Conservation (phyloP, 139 green algal species). For the Nannochloris sp. region DNA sequence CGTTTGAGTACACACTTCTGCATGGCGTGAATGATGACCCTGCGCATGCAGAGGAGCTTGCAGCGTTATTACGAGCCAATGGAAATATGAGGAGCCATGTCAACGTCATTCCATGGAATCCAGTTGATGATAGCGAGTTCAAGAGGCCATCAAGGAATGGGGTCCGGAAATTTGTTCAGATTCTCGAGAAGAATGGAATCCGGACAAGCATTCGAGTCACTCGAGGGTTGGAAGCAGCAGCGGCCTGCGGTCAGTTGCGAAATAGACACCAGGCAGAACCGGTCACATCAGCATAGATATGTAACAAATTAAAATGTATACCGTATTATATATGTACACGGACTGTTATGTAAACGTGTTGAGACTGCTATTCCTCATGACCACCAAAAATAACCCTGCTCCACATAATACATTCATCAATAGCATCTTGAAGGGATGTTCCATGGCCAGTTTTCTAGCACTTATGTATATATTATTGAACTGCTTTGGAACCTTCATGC, state of each 20-base stretch:
- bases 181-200: constrained; percentile 54
- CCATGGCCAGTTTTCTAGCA: too few relatives aligned
- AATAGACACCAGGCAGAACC: constrained; percentile 85
- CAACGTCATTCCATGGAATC: constrained; percentile 95
- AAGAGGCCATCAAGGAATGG: constrained; percentile 41
- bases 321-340: too few relatives aligned
- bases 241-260: constrained; percentile 92
- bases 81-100: constrained; percentile 63
- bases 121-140: constrained; percentile 80
- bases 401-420: too few relatives aligned
- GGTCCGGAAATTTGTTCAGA: constrained; percentile 43
- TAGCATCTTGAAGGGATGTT: too few relatives aligned
- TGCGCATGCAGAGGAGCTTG: constrained; percentile 66
- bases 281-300: constrained; percentile 19
- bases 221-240: constrained; percentile 79
- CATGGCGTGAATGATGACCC: constrained; percentile 64
- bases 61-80: constrained; percentile 51
- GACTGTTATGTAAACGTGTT: too few relatives aligned
- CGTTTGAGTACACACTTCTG: constrained; percentile 96
- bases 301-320: background rate
- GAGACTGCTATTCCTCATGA: too few relatives aligned
- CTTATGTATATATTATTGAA: background rate
- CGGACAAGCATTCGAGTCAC: constrained; percentile 53
- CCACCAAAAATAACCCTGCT: too few relatives aligned
- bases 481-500: background rate